Evolutionary conservation across 768 basidiomycete genomes (phyloP), one percentile per base, ranked within the genome.

Genomic region (Kwoniella europaea): DNA sequence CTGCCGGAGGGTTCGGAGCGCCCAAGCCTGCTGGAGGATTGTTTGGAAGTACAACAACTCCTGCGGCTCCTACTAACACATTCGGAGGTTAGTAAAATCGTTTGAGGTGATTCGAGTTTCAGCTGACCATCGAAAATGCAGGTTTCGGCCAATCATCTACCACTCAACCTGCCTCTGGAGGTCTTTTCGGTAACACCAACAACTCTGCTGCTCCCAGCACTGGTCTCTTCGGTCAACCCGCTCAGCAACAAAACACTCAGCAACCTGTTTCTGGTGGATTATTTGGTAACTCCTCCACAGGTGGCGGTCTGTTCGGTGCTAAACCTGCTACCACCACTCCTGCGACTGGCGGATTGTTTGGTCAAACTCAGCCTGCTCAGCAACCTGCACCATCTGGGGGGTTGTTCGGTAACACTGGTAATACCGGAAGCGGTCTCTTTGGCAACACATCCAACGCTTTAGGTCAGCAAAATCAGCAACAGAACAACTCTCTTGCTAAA

Each of bases 311-410:
- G 9, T 79, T 79, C 44, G 74, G 69, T 20, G 58, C 63, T 3
- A 68, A 68, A 35, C 68, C 68, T 29, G 62, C 71, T 27, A 50
- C 73, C 22, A 71, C 67, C 3, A 74, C 77, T 43, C 71, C 80
- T 10, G 69, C 70, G 4, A 74, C 80, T 12, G 80, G 82, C 6
- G 79, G 82, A 59, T 68, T 86, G 10, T 87, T 87, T 53, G 77
- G 84, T 56, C 63, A 71, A 57, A 27, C 72, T 35, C 69, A 73
- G 52, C 64, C 72, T 5, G 62, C 69, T 46, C 71, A 59, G 54
- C 75, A 69, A 41, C 69, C 61, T 56, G 69, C 50, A 18, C 67
- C 72, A 35, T 68, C 59, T 10, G 67, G 64, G 0, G 52, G 68
- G 7, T 27, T 68, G 3, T 73, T 73, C 54, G 75, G 80, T 50